Evolutionary conservation across 768 basidiomycete genomes (phyloP).

Genomic region (Fibroporia radiculosa): DNA sequence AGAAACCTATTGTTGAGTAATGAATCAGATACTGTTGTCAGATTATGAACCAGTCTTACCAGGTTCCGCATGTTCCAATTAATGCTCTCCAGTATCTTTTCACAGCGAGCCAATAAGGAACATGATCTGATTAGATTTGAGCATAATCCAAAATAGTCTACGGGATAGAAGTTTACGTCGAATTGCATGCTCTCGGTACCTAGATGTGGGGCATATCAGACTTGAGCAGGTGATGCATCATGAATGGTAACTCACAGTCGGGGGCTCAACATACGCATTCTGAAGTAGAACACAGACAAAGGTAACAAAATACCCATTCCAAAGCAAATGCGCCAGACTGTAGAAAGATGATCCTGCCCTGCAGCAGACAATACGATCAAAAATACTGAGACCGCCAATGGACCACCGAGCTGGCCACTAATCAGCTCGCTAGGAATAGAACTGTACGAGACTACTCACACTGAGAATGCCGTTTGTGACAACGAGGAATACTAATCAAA

Average conservation of each 20-base stretch:
- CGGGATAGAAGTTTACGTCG: slow-evolving; percentile 32
- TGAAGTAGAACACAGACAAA: slow-evolving; percentile 63
- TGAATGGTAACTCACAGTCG: slow-evolving; percentile 31
- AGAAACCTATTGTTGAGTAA: slow-evolving; percentile 41
- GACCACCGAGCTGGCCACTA: slow-evolving; percentile 46
- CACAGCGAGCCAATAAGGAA: slow-evolving; percentile 55
- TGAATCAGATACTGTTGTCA: neutral
- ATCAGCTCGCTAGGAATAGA: neutral
- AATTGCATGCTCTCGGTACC: slow-evolving; percentile 51
- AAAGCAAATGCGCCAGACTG: slow-evolving; percentile 63
- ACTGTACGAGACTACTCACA: slow-evolving; percentile 27
- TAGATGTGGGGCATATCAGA: slow-evolving; percentile 1
- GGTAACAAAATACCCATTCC: slow-evolving; percentile 57
- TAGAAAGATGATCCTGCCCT: slow-evolving; percentile 50
- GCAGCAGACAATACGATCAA: slow-evolving; percentile 62
- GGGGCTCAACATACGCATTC: slow-evolving; percentile 65
- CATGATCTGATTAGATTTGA: slow-evolving; percentile 28
- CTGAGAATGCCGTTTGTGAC: slow-evolving; percentile 66
- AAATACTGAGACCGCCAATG: slow-evolving; percentile 59
- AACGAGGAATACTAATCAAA: slow-evolving; percentile 57
- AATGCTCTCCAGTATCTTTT: slow-evolving; percentile 61
- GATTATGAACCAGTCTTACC: slow-evolving; percentile 30
- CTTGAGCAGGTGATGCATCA: slow-evolving; percentile 1
- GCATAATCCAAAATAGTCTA: neutral
- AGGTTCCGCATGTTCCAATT: slow-evolving; percentile 68